Conservation (phyloP, 345 rosid species). For the Psidium friedrichsthalianum region DNA sequence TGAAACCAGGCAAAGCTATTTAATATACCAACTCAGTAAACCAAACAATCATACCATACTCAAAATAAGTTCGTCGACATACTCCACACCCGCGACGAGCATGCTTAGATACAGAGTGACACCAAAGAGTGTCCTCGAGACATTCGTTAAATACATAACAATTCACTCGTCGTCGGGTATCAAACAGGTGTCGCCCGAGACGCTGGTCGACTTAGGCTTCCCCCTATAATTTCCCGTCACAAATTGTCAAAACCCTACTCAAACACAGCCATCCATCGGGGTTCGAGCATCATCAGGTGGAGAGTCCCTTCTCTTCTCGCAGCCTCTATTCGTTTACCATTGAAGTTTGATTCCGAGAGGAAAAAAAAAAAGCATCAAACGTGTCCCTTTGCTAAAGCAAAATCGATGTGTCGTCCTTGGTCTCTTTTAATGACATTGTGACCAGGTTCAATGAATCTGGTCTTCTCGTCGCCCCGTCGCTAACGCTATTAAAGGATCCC, state of each 20-base stretch:
- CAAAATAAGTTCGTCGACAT: background rate
- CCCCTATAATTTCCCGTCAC: background rate
- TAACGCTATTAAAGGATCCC: background rate
- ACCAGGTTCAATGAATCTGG: background rate
- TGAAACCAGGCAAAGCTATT: background rate
- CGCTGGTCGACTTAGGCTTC: background rate
- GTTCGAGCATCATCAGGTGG: background rate
- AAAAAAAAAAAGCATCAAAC: background rate
- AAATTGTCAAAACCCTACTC: background rate
- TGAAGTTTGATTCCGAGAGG: background rate
- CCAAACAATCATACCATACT: background rate
- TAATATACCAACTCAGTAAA: background rate
- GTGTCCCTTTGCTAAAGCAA: background rate
- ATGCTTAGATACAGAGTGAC: background rate
- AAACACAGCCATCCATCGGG: background rate
- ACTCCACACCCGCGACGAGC: background rate
- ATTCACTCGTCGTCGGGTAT: background rate
- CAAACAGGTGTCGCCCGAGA: background rate
- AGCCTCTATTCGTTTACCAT: background rate
- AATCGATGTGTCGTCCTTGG: background rate
- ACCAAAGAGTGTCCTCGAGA: background rate
- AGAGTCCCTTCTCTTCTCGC: background rate
- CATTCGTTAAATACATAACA: background rate
- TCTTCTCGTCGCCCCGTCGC: background rate
- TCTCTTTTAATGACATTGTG: background rate